These are phyloP conservation scores for Ochetophila trinervis DNA, from an alignment of 306 rosid species.

Conservation along the genomic window DNA sequence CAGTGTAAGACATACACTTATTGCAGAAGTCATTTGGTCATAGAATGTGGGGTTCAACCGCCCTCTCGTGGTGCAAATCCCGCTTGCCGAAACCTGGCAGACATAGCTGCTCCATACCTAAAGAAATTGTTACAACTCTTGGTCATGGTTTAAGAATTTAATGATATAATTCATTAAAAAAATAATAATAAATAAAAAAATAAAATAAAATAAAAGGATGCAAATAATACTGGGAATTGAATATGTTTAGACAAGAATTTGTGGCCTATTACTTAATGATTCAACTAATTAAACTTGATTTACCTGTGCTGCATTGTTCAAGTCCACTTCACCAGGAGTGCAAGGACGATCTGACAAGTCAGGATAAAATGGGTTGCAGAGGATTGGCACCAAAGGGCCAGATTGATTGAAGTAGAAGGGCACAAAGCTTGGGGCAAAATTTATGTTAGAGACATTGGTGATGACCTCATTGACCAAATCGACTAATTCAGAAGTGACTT, in stretches of 20 bases:
- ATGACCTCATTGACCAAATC: constrained; percentile 43
- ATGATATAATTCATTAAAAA: too few relatives aligned
- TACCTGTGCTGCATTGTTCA: constrained; percentile 48
- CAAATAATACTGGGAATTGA: too few relatives aligned
- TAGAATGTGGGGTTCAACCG: constrained; percentile 53
- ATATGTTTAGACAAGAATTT: too few relatives aligned
- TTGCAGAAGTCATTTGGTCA: constrained; percentile 36
- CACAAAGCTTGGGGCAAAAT: constrained; percentile 30
- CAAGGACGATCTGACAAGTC: constrained; percentile 51
- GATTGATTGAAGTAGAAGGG: constrained; percentile 65
- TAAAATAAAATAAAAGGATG: too few relatives aligned
- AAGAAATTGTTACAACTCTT: not conserved
- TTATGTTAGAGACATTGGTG: constrained; percentile 44
- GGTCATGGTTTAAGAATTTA: not conserved
- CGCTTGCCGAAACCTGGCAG: constrained; percentile 41
- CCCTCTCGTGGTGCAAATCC: constrained; percentile 48
- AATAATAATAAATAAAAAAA: too few relatives aligned
- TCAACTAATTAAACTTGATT: not conserved
- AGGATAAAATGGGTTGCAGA: constrained; percentile 54
- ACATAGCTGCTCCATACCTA: constrained; percentile 49
- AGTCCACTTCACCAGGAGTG: constrained; percentile 35
- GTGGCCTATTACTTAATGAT: too few relatives aligned
- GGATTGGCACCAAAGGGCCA: constrained; percentile 52
- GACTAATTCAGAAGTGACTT: constrained; percentile 42
- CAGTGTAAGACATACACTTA: constrained; percentile 37